Evolutionary conservation across 2,329 filamentous ascomycete genomes (phyloP).

Genomic region (Parastagonospora avenae): DNA sequence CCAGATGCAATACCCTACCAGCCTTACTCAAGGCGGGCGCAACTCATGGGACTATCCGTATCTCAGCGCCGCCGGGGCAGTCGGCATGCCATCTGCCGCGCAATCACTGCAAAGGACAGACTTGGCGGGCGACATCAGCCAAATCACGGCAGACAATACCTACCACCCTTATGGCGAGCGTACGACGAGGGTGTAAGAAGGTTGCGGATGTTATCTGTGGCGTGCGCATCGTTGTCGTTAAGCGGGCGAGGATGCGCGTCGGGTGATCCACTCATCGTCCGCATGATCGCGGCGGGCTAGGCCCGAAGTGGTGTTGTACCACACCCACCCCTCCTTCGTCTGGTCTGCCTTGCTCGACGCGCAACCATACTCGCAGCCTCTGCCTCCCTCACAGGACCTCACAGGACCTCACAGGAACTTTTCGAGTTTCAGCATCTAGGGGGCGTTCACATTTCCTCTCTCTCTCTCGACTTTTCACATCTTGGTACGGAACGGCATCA

Average conservation of each 20-base stretch:
- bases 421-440: conserved; percentile 10
- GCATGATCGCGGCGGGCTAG: conserved; percentile 33
- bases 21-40: conserved; percentile 36
- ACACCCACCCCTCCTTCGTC: conserved; percentile 27
- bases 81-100: conserved; percentile 31
- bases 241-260: conserved; percentile 29
- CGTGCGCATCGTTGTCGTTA: conserved; percentile 19
- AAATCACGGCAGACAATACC: conserved; percentile 34
- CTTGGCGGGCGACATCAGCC: conserved; percentile 35
- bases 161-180: conserved; percentile 47
- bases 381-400: not conserved
- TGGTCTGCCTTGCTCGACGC: conserved; percentile 30
- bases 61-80: conserved; percentile 31
- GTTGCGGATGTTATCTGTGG: conserved; percentile 5
- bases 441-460: conserved; percentile 19
- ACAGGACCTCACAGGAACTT: too few relatives aligned
- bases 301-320: conserved; percentile 24
- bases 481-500: conserved; percentile 27
- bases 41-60: conserved; percentile 47
- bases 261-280: conserved; percentile 41
- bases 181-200: conserved; percentile 42
- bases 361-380: conserved; percentile 13
- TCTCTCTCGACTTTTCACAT: conserved; percentile 16
- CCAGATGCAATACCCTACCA: conserved; percentile 41
- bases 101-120: conserved; percentile 42